Conservation (phyloP, 1,284 basidiomycete genomes). For the Heimioporus retisporus region DNA sequence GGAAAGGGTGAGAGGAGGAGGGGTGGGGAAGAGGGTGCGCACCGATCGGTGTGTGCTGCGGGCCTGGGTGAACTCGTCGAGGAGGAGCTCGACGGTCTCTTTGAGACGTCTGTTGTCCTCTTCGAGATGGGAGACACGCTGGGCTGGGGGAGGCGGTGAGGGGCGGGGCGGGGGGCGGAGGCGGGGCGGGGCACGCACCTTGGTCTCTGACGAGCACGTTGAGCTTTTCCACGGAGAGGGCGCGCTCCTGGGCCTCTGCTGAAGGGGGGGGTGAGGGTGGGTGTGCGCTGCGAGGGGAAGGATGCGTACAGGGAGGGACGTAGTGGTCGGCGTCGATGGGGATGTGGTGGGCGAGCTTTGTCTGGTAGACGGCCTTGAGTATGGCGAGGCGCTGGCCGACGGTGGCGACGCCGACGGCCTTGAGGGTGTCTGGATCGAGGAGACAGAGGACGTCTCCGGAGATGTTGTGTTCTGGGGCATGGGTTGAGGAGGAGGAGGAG, state of each 20-base stretch:
- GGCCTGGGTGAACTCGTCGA: conserved; percentile 69
- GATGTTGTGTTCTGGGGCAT: conserved; percentile 83
- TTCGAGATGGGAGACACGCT: conserved; percentile 77
- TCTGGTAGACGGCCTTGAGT: conserved; percentile 89
- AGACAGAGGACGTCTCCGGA: conserved; percentile 89
- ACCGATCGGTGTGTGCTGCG: conserved; percentile 34
- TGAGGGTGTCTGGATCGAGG: conserved; percentile 85
- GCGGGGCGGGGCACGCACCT: conserved; percentile 56
- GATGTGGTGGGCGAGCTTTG: conserved; percentile 87
- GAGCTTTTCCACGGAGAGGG: conserved; percentile 73
- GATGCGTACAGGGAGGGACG: conserved; percentile 85
- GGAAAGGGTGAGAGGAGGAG: conserved; percentile 16
- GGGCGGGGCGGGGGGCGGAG: conserved; percentile 5
- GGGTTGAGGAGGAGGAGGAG: neutral
- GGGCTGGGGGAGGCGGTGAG: conserved; percentile 55
- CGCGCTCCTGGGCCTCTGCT: conserved; percentile 78
- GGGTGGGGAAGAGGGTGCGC: conserved; percentile 10
- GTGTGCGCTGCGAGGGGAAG: neutral
- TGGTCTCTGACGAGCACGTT: conserved; percentile 81
- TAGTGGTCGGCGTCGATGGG: conserved; percentile 90
- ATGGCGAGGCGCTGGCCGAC: conserved; percentile 92
- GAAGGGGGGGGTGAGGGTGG: conserved; percentile 2
- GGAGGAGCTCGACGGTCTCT: conserved; percentile 65
- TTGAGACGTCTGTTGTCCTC: conserved; percentile 80
- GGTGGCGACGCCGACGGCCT: conserved; percentile 85